Evolutionary conservation across 305 asterid genomes (phyloP), one percentile per base, ranked within the genome.

Genomic region (Solanum chacoense): DNA sequence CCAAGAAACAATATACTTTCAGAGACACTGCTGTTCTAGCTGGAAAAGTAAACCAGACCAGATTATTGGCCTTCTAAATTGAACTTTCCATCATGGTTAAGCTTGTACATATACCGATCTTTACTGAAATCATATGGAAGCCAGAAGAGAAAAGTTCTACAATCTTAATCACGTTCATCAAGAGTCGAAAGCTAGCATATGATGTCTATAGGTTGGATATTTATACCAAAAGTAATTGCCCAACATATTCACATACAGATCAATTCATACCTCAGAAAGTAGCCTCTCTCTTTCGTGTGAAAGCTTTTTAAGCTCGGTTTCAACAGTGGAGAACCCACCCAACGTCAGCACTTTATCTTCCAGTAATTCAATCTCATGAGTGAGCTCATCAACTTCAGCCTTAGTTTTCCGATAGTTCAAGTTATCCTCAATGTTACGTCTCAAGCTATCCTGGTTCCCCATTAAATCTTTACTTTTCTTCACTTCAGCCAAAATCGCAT

Each of bases 211-310:
- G 22, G 74, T 55, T 31, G 85, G 35, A 79, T 26, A 55, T 55
- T 84, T 55, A 22, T 11, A 84, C 87, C 45, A 31, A 84, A 84
- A 18, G 37, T 55, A 13, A 84, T 84, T 32, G 35, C 45, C 42
- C 45, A 84, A 32, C 28, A 50, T 34, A 84, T 55, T 84, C 31
- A 22, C 45, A 34, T 8, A 84, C 45, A 55, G 42, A 83, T 83
- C 32, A 59, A 84, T 55, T 31, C 92, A 73, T 92, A 97, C 99
- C 98, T 96, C 98, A 16, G 97, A 96, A 63, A 97, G 97, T 90
- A 94, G 95, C 89, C 94, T 90, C 92, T 97, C 99, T 67, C 98
- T 93, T 91, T 94, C 99, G 92, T 93, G 94, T n/a, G 94, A 91
- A 85, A 92, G 94, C 91, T 94, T 95, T 76, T 77, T 92, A 90